Evolutionary conservation across 345 rosid genomes (phyloP).

Genomic region (Arabidopsis arenosa): DNA sequence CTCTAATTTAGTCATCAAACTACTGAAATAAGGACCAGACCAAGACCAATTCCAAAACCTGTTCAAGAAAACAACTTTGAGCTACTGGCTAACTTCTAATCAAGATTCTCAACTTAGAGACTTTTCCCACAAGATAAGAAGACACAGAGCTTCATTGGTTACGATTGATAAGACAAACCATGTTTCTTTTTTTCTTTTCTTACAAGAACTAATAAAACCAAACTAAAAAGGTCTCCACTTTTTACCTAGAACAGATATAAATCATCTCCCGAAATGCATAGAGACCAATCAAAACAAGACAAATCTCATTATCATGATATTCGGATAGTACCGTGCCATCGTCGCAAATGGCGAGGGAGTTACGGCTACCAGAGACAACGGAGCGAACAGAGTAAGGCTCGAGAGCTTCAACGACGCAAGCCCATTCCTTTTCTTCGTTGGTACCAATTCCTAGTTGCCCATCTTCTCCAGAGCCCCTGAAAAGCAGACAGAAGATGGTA

Average conservation of each 20-base stretch:
- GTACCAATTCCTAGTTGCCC: conserved; percentile 91
- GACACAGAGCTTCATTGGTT: conserved; percentile 6
- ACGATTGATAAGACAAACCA: conserved; percentile 9
- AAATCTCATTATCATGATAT: background rate
- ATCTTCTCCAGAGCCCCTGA: conserved; percentile 99
- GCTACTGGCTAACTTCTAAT: background rate
- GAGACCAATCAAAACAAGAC: conserved; percentile 19
- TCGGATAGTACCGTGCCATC: conserved; percentile 71
- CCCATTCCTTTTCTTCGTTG: conserved; percentile 85
- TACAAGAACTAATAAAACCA: conserved; percentile 12
- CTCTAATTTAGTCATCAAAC: background rate
- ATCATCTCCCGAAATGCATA: background rate
- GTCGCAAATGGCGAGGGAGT: conserved; percentile 96
- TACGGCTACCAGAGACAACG: conserved; percentile 95
- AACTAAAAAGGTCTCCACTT: background rate
- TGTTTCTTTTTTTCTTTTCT: background rate
- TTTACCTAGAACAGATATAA: background rate
- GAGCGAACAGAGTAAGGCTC: conserved; percentile 73
- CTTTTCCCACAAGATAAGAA: conserved; percentile 16
- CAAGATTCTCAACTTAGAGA: conserved; percentile 16
- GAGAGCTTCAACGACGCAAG: conserved; percentile 76
- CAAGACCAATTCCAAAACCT: conserved; percentile 21
- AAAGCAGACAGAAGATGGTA: background rate
- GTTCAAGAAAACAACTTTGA: background rate
- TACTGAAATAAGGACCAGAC: conserved; percentile 17